These are phyloP conservation scores for Themeda triandra DNA, from an alignment of 176 grass and related monocot genomes.

Conservation along the genomic window DNA sequence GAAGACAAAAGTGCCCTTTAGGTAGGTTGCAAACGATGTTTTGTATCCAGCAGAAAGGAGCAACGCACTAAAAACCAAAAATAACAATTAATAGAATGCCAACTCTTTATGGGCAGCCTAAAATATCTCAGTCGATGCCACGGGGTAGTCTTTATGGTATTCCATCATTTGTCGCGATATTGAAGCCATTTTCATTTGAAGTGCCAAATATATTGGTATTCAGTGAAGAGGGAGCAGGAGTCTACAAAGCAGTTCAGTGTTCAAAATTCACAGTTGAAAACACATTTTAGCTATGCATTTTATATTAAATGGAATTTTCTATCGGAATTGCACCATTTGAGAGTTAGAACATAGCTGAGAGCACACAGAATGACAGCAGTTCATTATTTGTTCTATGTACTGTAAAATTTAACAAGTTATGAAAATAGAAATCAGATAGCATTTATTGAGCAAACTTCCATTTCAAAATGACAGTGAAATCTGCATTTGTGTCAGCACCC, in stretches of 20 bases:
- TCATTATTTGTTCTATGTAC: background rate
- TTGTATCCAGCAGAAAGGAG: background rate
- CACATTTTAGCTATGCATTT: background rate
- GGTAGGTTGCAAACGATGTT: background rate
- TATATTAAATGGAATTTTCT: background rate
- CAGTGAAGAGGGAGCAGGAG: background rate
- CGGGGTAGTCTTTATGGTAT: background rate
- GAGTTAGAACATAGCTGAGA: background rate
- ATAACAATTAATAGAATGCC: background rate
- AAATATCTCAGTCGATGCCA: background rate
- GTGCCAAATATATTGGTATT: background rate
- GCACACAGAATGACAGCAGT: background rate
- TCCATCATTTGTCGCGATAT: background rate
- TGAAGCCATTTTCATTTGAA: background rate
- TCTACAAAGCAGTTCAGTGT: background rate
- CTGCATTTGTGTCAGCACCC: background rate
- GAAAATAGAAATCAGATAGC: background rate
- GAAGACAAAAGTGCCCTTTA: background rate
- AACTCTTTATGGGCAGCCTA: background rate
- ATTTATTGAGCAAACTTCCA: background rate
- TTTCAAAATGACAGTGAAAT: background rate
- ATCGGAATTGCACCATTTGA: background rate
- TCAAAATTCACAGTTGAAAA: background rate
- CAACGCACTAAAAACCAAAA: background rate
- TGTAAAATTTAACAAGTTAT: background rate